These are phyloP conservation scores for Exserohilum rostratum DNA, from an alignment of 2,329 filamentous ascomycete genomes.

Conservation along the genomic window DNA sequence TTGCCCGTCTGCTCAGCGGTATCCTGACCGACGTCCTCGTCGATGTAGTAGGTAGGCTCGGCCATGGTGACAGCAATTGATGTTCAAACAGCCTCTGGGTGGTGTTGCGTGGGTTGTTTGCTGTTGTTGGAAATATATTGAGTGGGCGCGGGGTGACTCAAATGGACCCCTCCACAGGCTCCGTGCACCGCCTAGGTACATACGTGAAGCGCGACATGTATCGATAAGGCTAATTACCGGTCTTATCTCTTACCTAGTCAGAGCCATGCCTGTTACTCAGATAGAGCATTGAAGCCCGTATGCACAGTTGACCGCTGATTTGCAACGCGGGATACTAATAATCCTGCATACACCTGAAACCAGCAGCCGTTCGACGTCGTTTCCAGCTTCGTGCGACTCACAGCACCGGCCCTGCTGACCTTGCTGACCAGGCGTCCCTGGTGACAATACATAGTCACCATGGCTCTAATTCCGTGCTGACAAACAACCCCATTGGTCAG, in stretches of 20 bases:
- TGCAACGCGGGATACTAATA: background rate
- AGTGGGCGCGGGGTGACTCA: constrained; percentile 34
- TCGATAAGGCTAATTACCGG: constrained; percentile 22
- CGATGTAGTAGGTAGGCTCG: constrained; percentile 69
- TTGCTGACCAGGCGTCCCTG: background rate
- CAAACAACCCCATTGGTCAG: constrained; percentile 20
- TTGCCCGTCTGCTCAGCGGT: constrained; percentile 69
- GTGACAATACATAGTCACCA: background rate
- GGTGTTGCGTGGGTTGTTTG: constrained; percentile 20
- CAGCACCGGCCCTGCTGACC: background rate
- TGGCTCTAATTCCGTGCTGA: constrained; percentile 40
- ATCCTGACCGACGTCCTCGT: constrained; percentile 79
- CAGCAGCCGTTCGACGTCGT: background rate
- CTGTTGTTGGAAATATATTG: constrained; percentile 36
- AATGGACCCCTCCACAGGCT: constrained; percentile 16
- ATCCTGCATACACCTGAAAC: background rate
- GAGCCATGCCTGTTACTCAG: background rate
- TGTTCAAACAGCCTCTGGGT: constrained; percentile 13
- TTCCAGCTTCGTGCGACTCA: background rate
- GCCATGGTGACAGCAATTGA: constrained; percentile 46
- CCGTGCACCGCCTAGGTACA: constrained; percentile 13
- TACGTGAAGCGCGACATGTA: constrained; percentile 22
- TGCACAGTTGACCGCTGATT: background rate
- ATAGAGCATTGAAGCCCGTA: background rate
- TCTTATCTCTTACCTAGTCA: constrained; percentile 19